These are phyloP conservation scores for Furcasterigmium furcatum DNA, from an alignment of 2,329 filamentous ascomycete species.

Conservation along the genomic window DNA sequence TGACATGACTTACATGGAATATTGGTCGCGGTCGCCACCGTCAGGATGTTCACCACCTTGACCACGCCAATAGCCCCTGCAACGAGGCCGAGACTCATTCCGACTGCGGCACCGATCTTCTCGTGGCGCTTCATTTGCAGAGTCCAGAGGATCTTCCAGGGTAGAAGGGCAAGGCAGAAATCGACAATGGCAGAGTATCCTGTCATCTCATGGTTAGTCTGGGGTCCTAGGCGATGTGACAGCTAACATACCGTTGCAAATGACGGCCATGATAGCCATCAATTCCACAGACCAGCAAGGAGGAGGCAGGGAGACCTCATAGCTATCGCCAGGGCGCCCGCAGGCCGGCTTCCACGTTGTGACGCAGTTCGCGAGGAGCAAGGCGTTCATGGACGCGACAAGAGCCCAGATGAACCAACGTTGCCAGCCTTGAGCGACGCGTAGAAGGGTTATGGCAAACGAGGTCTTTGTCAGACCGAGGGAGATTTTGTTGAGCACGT, in stretches of 20 bases:
- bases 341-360: slow-evolving; percentile 4
- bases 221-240: no score
- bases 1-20: slow-evolving; percentile 14
- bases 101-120: slow-evolving; percentile 19
- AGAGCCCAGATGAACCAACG: slow-evolving; percentile 18
- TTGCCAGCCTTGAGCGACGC: slow-evolving; percentile 15
- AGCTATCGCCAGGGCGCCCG: slow-evolving; percentile 1
- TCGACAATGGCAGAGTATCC: slow-evolving; percentile 7
- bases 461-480: slow-evolving; percentile 19
- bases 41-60: neutral
- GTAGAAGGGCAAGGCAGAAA: slow-evolving; percentile 11
- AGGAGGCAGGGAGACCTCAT: slow-evolving; percentile 1
- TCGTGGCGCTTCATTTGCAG: slow-evolving; percentile 21
- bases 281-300: slow-evolving; percentile 4
- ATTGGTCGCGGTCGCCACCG: neutral
- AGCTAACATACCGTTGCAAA: slow-evolving; percentile 4
- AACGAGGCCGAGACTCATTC: slow-evolving; percentile 19
- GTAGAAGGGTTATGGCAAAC: slow-evolving; percentile 23
- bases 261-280: slow-evolving; percentile 4
- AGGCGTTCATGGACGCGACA: slow-evolving; percentile 16
- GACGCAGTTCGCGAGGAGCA: slow-evolving; percentile 3
- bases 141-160: slow-evolving; percentile 20
- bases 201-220: neutral
- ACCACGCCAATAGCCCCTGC: neutral
- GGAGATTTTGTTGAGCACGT: slow-evolving; percentile 6